Base-by-base conservation (phyloP, 228 moss, liverwort and hornwort species). In the Sphagnum fallax region DNA sequence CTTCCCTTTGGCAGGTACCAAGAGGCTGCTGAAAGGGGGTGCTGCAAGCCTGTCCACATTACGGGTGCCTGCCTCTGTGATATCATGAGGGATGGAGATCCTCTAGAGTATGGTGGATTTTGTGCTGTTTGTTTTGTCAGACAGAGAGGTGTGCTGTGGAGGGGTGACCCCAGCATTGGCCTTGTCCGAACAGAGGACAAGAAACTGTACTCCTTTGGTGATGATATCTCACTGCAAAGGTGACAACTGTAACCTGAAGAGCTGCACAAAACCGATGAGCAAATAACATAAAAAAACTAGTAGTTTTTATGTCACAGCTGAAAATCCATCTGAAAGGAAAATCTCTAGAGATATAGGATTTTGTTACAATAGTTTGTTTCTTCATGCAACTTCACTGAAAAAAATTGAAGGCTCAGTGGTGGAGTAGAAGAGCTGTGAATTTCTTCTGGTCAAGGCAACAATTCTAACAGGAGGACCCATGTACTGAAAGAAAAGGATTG, bases 61-160 rank as follows among this genome's bases (percentile, higher is more conserved):
- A 50, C 72, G 7, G 74, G 75, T 5, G 58, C 76, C 0, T 52
- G 69, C 64, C 78, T 87, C 1, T 57, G 60, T 0, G 32, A 72
- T 12, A 70, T 75, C 4, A 48, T 87, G 71, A 63, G 67, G 15
- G 72, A 60, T 47, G 71, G 58, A 0, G 70, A 83, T 60, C 71
- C 72, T 18, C 64, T 87, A 51, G 87, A 87, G 5, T 83, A 78
- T 67, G 80, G 70, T 51, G 81, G 87, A 16, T 87, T 87, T 1
- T 87, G 87, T 50, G 80, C 87, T 0, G 81, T 87, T 0, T 87
- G 68, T 65, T 87, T 87, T 67, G 76, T 75, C 13, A 60, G 68
- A 65, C 76, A 71, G 0, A 73, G 75, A 51, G 87, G 87, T 47
- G 61, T 87, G 10, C 15, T 87, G 7, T 75, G 72, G 78, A 87